Evolutionary conservation across 73 alveolate species (phyloP), one percentile per base, ranked within the genome.

Genomic region (Paramecium biaurelia): DNA sequence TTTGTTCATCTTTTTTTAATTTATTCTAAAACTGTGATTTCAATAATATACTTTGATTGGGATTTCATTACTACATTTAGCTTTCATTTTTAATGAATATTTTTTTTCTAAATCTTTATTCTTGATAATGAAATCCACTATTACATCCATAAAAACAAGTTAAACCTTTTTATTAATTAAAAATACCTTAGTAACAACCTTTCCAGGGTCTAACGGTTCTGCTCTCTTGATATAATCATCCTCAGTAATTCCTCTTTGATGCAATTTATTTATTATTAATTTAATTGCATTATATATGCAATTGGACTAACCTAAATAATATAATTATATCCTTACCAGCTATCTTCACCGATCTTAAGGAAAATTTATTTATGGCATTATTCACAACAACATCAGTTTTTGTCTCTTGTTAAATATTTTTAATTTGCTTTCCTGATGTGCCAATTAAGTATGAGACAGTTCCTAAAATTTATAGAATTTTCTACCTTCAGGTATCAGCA

Each of bases 401-500:
- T 79, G 30, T 79, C 20, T 79, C 90, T 9, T 18, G 18, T 63
- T n/a, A 15, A 14, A 79, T 79, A 37, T 43, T 43, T 42, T 41
- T 79, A 63, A 79, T 79, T 47, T 79, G 28, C 18, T 63, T 63
- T 45, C 76, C 90, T 42, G n/a, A 37, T 14, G 70, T 8, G 0
- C 76, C 76, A 4, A 79, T 79, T 14, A 24, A 43, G 56, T 43
- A 79, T 14, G 90, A 23, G 32, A 79, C 90, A 43, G 32, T 79
- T 34, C 90, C 49, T 18, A 42, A 18, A 23, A 15, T 35, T 6
- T 21, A 79, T 10, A 41, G 15, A 20, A 37, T 30, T 24, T n/a
- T 45, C 10, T 18, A 79, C 76, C 76, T 21, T 79, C 74, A n/a
- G 76, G 76, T 38, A 79, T 79, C 20, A 79, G 70, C 56, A 43